Percentiles rank a stretch among this genome's conserved stretches.
These are phyloP conservation scores for Metarhizium album DNA, from an alignment of 2,329 filamentous ascomycete genomes.

Conservation along the genomic window DNA sequence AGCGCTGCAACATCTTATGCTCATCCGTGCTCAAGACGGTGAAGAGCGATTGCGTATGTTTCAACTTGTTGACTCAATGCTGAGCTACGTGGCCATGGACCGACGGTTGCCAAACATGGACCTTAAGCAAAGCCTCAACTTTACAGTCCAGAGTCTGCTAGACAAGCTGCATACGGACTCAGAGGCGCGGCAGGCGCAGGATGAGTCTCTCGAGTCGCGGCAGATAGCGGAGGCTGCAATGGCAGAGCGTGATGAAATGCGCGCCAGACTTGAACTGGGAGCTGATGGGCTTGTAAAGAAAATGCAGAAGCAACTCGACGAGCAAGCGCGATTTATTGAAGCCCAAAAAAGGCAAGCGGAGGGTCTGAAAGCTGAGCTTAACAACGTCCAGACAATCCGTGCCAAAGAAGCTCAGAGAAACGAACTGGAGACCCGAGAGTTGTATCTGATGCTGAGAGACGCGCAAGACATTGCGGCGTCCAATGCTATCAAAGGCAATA, in stretches of 20 bases:
- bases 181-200: conserved; percentile 81
- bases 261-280: conserved; percentile 74
- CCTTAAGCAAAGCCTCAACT: conserved; percentile 93
- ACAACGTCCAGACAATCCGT: conserved; percentile 73
- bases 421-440: conserved; percentile 87
- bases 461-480: conserved; percentile 93
- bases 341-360: conserved; percentile 80
- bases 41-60: conserved; percentile 93
- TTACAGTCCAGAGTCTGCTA: conserved; percentile 88
- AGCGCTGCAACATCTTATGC: conserved; percentile 84
- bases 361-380: conserved; percentile 77
- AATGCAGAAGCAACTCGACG: conserved; percentile 85
- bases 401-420: conserved; percentile 89
- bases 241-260: conserved; percentile 93
- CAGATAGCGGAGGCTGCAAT: conserved; percentile 94
- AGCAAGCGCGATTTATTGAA: conserved; percentile 83
- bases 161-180: conserved; percentile 96
- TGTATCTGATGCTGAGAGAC: conserved; percentile 97
- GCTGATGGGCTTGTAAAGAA: conserved; percentile 90
- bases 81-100: conserved; percentile 98
- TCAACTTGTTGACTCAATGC: conserved; percentile 96
- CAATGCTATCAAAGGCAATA: conserved; percentile 52
- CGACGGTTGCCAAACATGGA: conserved; percentile 92
- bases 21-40: conserved; percentile 83
- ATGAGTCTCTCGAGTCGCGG: conserved; percentile 81